phyloP scores from a whole-genome alignment of 2,329 filamentous ascomycete species.

The Fusarium newnesense region DNA sequence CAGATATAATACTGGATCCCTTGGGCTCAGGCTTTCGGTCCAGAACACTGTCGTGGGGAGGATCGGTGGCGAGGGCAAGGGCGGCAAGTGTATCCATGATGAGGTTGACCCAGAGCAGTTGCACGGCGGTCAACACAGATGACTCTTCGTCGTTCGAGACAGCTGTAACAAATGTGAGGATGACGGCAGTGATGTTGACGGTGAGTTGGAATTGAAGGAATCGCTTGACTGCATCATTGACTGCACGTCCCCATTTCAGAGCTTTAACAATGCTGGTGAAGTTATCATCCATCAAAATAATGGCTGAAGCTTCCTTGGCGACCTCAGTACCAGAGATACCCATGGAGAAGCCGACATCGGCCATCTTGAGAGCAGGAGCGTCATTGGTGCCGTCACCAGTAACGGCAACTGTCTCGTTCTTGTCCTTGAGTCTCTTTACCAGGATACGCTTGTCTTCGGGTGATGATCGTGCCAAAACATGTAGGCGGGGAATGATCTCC shows the following conservation, averaged over 20 bases:
- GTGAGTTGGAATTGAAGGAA: conserved; percentile 83
- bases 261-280: conserved; percentile 89
- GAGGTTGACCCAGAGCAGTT: conserved; percentile 94
- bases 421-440: conserved; percentile 76
- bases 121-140: conserved; percentile 87
- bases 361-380: conserved; percentile 81
- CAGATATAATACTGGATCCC: conserved; percentile 74
- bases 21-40: conserved; percentile 76
- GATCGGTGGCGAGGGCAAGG: conserved; percentile 87
- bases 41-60: conserved; percentile 83
- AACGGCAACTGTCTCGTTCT: conserved; percentile 82
- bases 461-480: conserved; percentile 78
- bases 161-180: conserved; percentile 87
- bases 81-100: conserved; percentile 98
- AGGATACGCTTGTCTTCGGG: conserved; percentile 81
- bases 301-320: conserved; percentile 85
- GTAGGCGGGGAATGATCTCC: conserved; percentile 73
- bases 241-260: conserved; percentile 81
- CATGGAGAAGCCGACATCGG: conserved; percentile 88
- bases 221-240: conserved; percentile 81
- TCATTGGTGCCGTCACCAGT: conserved; percentile 89
- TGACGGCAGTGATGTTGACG: conserved; percentile 91
- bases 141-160: conserved; percentile 75
- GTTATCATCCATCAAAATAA: conserved; percentile 89
- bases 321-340: conserved; percentile 86